Percentiles rank a stretch among this genome's conserved stretches.
Conservation (phyloP, 495 filamentous ascomycete species). For the Annulohypoxylon nitens region DNA sequence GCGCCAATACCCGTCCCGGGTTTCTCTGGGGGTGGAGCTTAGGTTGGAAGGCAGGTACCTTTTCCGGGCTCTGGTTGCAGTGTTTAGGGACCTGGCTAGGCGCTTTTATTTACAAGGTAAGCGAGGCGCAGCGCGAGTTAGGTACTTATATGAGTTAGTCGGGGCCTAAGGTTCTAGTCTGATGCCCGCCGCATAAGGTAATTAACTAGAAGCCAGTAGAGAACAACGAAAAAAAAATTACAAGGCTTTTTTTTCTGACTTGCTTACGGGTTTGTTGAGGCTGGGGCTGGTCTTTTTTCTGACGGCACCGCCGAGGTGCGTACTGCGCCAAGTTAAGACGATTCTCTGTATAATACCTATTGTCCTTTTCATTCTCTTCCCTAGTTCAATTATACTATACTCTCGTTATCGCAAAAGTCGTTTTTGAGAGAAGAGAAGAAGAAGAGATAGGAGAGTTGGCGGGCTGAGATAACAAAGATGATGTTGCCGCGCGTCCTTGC, state of each 20-base stretch:
- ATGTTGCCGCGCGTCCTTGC: conserved; percentile 48
- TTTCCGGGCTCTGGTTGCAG: neutral
- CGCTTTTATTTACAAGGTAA: too few species aligned
- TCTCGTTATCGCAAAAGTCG: neutral
- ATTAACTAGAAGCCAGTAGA: neutral
- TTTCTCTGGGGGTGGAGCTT: conserved; percentile 27
- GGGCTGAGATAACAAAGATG: neutral
- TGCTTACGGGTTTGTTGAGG: neutral
- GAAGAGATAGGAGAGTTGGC: neutral
- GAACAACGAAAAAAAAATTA: neutral
- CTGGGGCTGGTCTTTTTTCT: neutral
- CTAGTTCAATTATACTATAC: neutral
- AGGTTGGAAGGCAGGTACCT: neutral
- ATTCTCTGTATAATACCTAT: neutral
- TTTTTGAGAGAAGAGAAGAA: neutral
- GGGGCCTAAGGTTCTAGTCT: neutral
- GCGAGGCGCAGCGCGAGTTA: too few species aligned
- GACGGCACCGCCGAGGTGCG: too few species aligned
- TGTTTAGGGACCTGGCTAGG: neutral
- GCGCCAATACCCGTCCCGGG: conserved; percentile 13
- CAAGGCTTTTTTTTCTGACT: neutral
- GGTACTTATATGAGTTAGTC: neutral
- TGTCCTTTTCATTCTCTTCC: neutral
- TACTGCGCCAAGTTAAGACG: too few species aligned
- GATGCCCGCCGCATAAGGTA: neutral